Evolutionary conservation across 306 rosid species (phyloP).

Genomic region (Quercus ilex): DNA sequence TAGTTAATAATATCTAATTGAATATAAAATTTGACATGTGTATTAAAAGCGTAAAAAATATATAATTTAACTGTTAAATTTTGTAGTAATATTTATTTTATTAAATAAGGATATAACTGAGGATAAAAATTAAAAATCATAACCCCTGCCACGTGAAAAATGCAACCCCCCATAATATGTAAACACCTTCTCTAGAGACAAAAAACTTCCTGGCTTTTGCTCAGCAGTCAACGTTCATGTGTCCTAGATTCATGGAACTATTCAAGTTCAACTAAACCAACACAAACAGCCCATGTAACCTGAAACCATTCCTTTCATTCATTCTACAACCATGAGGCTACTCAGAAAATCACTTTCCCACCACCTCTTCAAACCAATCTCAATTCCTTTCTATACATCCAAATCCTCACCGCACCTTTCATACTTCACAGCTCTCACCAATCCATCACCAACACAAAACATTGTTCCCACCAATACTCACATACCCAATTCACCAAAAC

Average conservation of each 20-base stretch:
- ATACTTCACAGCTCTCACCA: too few relatives aligned
- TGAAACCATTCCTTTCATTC: neutral
- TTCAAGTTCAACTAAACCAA: too few relatives aligned
- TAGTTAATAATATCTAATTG: fast-evolving
- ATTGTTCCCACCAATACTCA: neutral
- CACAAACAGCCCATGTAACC: too few relatives aligned
- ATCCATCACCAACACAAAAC: neutral
- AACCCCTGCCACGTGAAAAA: too few relatives aligned
- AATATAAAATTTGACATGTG: too few relatives aligned
- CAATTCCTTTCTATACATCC: neutral
- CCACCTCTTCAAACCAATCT: constrained; percentile 2
- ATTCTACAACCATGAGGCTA: neutral
- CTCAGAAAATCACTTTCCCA: constrained; percentile 11
- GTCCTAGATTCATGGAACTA: too few relatives aligned
- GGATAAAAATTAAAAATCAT: too few relatives aligned
- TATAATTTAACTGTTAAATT: fast-evolving
- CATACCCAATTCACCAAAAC: neutral
- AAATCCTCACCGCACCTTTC: neutral
- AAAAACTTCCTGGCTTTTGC: too few relatives aligned
- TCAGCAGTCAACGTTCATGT: too few relatives aligned
- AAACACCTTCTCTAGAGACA: too few relatives aligned
- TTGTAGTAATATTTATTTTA: too few relatives aligned
- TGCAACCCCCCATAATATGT: too few relatives aligned
- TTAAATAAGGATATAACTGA: fast-evolving
- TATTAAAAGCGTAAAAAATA: fast-evolving